phyloP scores from a whole-genome alignment of 768 basidiomycete species.

The Tricholoma furcatifolium region DNA sequence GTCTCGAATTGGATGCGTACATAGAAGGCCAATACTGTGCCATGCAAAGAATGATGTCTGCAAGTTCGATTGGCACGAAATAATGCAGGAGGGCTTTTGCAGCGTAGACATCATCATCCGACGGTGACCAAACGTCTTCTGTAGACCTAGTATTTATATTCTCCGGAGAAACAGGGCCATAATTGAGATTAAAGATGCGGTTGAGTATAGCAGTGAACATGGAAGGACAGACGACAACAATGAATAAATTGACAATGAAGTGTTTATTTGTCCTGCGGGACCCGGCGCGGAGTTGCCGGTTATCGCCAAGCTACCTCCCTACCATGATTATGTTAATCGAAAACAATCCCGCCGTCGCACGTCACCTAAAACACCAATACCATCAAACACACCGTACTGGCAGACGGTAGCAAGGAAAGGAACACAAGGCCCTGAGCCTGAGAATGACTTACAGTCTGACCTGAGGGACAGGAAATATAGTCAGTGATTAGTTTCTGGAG shows the following conservation, averaged over 20 bases:
- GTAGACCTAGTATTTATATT: neutral
- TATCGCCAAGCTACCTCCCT: neutral
- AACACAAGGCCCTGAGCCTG: neutral
- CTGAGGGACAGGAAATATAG: neutral
- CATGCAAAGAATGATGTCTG: constrained; percentile 23
- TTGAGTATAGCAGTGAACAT: neutral
- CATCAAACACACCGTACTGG: too few species aligned
- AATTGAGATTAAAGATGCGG: neutral
- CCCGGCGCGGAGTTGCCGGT: too few species aligned
- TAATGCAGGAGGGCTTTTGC: constrained; percentile 15
- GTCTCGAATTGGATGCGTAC: neutral
- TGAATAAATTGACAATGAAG: too few species aligned
- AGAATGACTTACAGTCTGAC: constrained; percentile 5
- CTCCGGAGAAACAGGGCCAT: neutral
- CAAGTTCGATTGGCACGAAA: constrained; percentile 26
- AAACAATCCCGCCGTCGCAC: constrained; percentile 5
- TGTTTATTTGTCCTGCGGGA: too few species aligned
- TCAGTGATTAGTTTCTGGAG: neutral
- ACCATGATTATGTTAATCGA: neutral
- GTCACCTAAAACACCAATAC: neutral
- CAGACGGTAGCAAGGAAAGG: neutral
- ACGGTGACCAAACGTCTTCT: neutral
- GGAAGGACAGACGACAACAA: too few species aligned
- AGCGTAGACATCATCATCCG: constrained; percentile 17
- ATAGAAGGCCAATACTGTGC: constrained; percentile 29